Base-by-base conservation (phyloP, 352 stramenopile species). In the Globisporangium nodosum region DNA sequence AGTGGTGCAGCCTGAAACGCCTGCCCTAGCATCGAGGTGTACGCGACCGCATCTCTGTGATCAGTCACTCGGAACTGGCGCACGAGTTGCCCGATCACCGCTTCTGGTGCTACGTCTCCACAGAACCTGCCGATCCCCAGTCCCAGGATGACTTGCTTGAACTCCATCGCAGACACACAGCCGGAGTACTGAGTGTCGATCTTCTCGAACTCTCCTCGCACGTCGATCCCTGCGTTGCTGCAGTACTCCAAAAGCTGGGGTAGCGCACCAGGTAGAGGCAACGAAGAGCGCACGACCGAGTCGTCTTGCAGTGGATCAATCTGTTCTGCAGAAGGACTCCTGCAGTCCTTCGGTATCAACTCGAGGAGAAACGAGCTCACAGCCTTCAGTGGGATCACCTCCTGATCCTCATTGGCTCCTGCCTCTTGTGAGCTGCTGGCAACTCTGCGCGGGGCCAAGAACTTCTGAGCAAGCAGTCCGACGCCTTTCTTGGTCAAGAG, bases 111-210 rank as follows among this genome's bases (percentile, higher is more conserved):
- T 47, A 39, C 40, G 33, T 69, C 37, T 13, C 35, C 43, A 18
- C 53, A 21, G 31, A 71, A 58, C 48, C 71, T 57, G 37, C 55
- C 57, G 48, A 86, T 60, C 3, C 70, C 64, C 1, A 81, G 57
- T 4, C 75, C 64, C 12, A 86, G 31, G 3, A 92, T 37, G 12
- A 69, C 67, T 13, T 74, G 60, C 60, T 90, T 90, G 46, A 92
- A 70, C 21, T 87, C 62, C 33, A 81, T 63, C 45, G 72, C 76
- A 12, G 63, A 58, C 18, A 88, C 56, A 24, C 48, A 57, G 0
- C 81, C 79, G 0, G 70, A 73, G 49, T 87, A 90, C 3, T 52
- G 52, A 7, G 30, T 46, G 35, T 92, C 81, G 35, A 58, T 50
- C 35, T 69, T 54, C 49, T 92, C 81, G 39, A 90, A 74, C n/a